Percentiles rank a stretch among this genome's conserved stretches.
Conservation (phyloP, 2,329 filamentous ascomycete genomes). For the Fusarium sp. region DNA sequence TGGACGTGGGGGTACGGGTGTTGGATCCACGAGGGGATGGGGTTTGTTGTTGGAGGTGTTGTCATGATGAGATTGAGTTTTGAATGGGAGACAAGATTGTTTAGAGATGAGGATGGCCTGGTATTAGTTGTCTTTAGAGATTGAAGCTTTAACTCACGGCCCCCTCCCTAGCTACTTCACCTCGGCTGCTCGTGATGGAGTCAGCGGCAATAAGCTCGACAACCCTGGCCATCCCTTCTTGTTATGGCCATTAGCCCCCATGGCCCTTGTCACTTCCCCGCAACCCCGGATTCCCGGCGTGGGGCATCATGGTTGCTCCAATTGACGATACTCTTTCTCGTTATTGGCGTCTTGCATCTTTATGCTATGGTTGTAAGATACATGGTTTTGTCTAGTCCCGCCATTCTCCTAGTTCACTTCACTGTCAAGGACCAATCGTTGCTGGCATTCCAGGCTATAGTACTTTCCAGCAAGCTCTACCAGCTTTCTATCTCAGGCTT, state of each 20-base stretch:
- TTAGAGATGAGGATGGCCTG: not conserved
- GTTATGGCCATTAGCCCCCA: not conserved
- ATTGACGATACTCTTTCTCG: not conserved
- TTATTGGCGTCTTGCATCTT: not conserved
- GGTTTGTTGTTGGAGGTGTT: slow-evolving; percentile 40
- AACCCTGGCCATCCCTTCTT: not conserved
- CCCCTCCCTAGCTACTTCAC: not conserved
- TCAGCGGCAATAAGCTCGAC: not conserved
- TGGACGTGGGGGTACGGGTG: slow-evolving; percentile 48
- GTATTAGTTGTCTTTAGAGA: not conserved
- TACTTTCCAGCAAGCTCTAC: not conserved
- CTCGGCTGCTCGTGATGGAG: slow-evolving; percentile 4
- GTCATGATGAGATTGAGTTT: slow-evolving; percentile 29
- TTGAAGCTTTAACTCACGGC: not conserved
- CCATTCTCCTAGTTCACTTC: too few species aligned
- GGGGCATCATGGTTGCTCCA: not conserved
- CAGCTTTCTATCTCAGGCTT: not conserved
- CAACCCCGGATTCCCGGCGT: not conserved
- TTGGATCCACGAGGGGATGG: slow-evolving; percentile 50
- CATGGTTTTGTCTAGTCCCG: not conserved
- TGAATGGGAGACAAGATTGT: not conserved
- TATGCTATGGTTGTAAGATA: not conserved
- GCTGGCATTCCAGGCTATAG: not conserved
- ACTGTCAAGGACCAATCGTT: not conserved
- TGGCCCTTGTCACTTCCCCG: not conserved